Conservation (phyloP, 1,284 basidiomycete species). For the Leccinum pallidistipes region DNA sequence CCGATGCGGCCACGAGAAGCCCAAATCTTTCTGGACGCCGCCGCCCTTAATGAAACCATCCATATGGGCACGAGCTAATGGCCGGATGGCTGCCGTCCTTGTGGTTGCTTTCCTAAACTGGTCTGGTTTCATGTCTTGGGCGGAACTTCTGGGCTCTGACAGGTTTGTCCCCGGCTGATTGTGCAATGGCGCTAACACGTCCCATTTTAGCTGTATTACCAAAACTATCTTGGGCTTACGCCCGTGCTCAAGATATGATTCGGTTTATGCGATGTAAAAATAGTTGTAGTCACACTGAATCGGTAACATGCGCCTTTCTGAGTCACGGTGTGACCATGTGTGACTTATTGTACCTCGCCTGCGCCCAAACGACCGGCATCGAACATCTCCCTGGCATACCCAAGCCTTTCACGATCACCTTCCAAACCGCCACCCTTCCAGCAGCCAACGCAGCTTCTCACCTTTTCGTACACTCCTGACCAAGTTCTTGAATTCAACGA, state of each 20-base stretch:
- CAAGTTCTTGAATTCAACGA: conserved; percentile 63
- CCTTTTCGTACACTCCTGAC: conserved; percentile 60
- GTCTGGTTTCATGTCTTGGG: conserved; percentile 55
- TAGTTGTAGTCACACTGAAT: too few species aligned
- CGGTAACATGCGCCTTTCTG: too few species aligned
- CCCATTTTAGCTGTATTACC: conserved; percentile 58
- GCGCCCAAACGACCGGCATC: conserved; percentile 3
- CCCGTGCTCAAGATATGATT: conserved; percentile 69
- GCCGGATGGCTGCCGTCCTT: conserved; percentile 59
- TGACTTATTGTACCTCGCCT: neutral
- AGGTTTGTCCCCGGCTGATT: conserved; percentile 34
- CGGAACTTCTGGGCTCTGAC: conserved; percentile 42
- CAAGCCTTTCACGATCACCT: conserved; percentile 27
- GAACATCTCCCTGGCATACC: conserved; percentile 28
- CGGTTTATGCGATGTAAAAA: conserved; percentile 54
- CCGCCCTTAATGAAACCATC: conserved; percentile 65
- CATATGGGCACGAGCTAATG: conserved; percentile 58
- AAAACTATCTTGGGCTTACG: conserved; percentile 53
- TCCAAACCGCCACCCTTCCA: conserved; percentile 51
- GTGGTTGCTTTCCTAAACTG: conserved; percentile 63
- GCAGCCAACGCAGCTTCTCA: conserved; percentile 59
- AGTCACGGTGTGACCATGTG: too few species aligned
- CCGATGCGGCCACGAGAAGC: conserved; percentile 16
- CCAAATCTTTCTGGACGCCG: conserved; percentile 41
- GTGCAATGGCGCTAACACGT: conserved; percentile 8